Evolutionary conservation across 179 eudicot species (phyloP).

Genomic region (Nepenthes alata): DNA sequence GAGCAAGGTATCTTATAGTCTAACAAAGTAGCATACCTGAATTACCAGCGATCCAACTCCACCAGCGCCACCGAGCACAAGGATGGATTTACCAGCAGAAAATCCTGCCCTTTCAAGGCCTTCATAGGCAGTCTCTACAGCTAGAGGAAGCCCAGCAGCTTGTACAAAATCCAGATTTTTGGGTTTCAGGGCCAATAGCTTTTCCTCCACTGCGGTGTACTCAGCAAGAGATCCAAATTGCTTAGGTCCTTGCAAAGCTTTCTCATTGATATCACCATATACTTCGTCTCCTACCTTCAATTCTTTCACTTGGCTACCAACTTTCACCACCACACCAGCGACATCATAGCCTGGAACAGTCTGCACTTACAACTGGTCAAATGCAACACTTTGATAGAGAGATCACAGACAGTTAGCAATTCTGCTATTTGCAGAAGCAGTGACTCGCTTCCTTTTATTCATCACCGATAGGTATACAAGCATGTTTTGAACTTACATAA

Average conservation of each 20-base stretch:
- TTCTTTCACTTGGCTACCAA: conserved; percentile 68
- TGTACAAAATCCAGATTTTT: conserved; percentile 59
- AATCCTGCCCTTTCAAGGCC: conserved; percentile 81
- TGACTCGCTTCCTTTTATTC: too few species aligned
- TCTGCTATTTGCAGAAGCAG: background rate
- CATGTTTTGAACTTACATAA: too few species aligned
- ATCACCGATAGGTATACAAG: too few species aligned
- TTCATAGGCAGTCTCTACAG: conserved; percentile 87
- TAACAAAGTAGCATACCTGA: conserved; percentile 38
- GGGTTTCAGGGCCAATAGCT: conserved; percentile 68
- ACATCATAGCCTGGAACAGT: conserved; percentile 97
- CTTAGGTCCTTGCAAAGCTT: conserved; percentile 72
- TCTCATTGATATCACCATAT: conserved; percentile 72
- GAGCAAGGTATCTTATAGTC: background rate
- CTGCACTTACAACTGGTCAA: conserved; percentile 23
- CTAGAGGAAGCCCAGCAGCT: conserved; percentile 88
- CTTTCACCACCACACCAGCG: conserved; percentile 86
- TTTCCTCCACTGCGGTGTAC: conserved; percentile 89
- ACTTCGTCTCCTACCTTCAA: conserved; percentile 88
- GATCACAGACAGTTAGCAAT: background rate
- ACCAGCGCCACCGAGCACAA: conserved; percentile 90
- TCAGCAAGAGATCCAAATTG: conserved; percentile 83
- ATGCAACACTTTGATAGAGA: conserved; percentile 7
- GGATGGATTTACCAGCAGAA: conserved; percentile 69
- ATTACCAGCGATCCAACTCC: conserved; percentile 87